Evolutionary conservation across 768 basidiomycete genomes (phyloP).

Genomic region (Coprinopsis sp.): DNA sequence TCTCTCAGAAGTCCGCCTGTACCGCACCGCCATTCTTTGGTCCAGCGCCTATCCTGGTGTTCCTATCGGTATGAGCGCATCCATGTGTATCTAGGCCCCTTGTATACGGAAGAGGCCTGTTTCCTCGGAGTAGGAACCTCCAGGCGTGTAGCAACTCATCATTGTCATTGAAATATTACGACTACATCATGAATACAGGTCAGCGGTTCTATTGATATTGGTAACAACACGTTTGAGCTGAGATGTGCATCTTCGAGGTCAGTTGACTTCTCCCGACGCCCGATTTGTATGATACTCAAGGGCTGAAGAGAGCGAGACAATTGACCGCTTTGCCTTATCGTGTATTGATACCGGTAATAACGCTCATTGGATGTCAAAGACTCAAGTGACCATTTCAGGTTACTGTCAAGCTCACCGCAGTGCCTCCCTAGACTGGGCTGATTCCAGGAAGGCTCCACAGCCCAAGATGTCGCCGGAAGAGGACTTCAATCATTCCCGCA

Average conservation of each 20-base stretch:
- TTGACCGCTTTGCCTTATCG: not conserved
- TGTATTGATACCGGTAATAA: not conserved
- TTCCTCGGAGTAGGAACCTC: no score
- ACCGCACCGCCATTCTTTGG: no score
- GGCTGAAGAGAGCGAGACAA: not conserved
- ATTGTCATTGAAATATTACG: no score
- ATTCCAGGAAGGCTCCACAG: not conserved
- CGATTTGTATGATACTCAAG: not conserved
- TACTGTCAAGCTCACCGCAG: no score
- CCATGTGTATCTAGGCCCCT: no score
- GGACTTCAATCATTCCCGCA: not conserved
- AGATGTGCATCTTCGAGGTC: no score
- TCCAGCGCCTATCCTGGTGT: no score
- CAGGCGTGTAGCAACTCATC: no score
- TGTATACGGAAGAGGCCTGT: no score
- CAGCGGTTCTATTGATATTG: not conserved
- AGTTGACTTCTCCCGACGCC: conserved; percentile 1
- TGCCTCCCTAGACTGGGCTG: not conserved
- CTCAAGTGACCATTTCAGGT: not conserved
- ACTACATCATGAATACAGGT: not conserved
- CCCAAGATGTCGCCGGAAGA: not conserved
- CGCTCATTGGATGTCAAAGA: not conserved
- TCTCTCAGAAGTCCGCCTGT: no score
- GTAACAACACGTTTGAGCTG: not conserved
- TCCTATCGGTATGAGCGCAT: no score